Percentiles rank a stretch among this genome's conserved stretches.
These are phyloP conservation scores for Viridothelium virens DNA, from an alignment of 495 filamentous ascomycete species.

Conservation along the genomic window DNA sequence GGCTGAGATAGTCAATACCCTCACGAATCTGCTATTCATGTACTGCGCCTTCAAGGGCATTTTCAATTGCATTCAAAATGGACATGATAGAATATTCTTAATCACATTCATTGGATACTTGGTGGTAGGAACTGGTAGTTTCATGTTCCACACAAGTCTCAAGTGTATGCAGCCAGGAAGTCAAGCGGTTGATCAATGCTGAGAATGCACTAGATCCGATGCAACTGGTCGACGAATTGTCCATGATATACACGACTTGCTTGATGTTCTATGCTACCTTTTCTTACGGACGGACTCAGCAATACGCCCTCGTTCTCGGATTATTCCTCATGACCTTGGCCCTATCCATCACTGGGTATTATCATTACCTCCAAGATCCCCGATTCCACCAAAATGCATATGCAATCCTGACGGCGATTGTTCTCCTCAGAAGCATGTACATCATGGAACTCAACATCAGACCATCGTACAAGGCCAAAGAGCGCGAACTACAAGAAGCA, in stretches of 20 bases:
- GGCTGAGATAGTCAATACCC: conserved; percentile 40
- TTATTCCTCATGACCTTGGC: conserved; percentile 54
- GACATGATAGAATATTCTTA: conserved; percentile 37
- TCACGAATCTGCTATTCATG: conserved; percentile 39
- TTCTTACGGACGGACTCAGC: conserved; percentile 55
- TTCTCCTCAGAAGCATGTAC: conserved; percentile 76
- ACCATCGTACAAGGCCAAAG: conserved; percentile 37
- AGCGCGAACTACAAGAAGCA: conserved; percentile 29
- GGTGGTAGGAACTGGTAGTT: conserved; percentile 36
- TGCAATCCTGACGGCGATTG: conserved; percentile 65
- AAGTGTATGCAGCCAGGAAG: conserved; percentile 30
- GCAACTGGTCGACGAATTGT: conserved; percentile 93
- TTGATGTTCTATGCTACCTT: conserved; percentile 89
- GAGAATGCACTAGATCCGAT: conserved; percentile 62
- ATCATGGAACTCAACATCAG: conserved; percentile 80
- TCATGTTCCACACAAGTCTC: conserved; percentile 37
- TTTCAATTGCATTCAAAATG: conserved; percentile 31
- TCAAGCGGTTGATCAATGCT: neutral
- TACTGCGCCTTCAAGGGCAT: conserved; percentile 34
- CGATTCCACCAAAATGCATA: conserved; percentile 89
- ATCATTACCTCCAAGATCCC: conserved; percentile 89
- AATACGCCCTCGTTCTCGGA: conserved; percentile 52
- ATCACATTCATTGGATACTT: conserved; percentile 37
- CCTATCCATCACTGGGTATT: conserved; percentile 81
- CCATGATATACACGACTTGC: conserved; percentile 96